Conservation (phyloP, 2,329 filamentous ascomycete genomes). For the Geoglossum cookeanum region DNA sequence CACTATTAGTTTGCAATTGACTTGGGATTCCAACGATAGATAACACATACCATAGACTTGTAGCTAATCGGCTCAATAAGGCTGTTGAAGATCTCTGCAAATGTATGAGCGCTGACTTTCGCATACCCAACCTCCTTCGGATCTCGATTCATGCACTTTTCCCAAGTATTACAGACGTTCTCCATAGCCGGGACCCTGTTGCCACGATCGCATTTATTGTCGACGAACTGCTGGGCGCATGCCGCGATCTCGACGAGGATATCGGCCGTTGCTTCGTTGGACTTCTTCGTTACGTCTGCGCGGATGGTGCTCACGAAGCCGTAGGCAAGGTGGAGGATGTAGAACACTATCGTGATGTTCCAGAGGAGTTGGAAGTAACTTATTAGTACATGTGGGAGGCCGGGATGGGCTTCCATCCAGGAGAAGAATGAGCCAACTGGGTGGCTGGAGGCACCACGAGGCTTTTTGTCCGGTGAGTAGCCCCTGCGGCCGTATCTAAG, state of each 20-base stretch:
- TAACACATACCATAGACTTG: conserved; percentile 47
- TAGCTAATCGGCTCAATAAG: conserved; percentile 82
- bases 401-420: conserved; percentile 44
- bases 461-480: conserved; percentile 12
- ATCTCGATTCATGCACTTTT: conserved; percentile 71
- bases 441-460: conserved; percentile 9
- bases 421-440: conserved; percentile 32
- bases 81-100: conserved; percentile 83
- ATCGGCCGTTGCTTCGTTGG: conserved; percentile 45
- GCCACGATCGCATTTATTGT: conserved; percentile 54
- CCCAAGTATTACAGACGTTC: conserved; percentile 59
- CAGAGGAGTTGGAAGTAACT: conserved; percentile 41
- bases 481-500: neutral
- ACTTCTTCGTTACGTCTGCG: conserved; percentile 54
- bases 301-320: conserved; percentile 50
- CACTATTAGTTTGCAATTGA: neutral
- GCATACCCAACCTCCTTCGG: conserved; percentile 59
- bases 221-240: conserved; percentile 54
- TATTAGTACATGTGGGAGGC: conserved; percentile 43
- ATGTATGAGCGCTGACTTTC: conserved; percentile 65
- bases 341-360: conserved; percentile 41
- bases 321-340: conserved; percentile 47
- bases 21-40: neutral
- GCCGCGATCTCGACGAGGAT: conserved; percentile 53
- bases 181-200: conserved; percentile 55